These are phyloP conservation scores for Zizania latifolia DNA, from an alignment of 176 grass and related monocot genomes.

Conservation along the genomic window DNA sequence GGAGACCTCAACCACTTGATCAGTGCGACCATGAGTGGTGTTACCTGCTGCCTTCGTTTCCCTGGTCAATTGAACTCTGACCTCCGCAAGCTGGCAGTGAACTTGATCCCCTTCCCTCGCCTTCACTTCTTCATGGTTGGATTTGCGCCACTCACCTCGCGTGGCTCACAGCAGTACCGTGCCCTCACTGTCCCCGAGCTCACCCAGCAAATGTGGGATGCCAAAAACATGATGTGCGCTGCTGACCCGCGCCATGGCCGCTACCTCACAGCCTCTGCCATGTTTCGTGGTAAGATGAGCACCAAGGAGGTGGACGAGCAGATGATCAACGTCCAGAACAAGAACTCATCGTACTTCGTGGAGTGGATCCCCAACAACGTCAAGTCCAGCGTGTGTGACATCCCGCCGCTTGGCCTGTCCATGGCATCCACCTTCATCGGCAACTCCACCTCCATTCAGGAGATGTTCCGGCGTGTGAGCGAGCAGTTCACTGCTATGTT, in stretches of 20 bases:
- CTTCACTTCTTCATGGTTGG: conserved; percentile 95
- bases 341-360: conserved; percentile 84
- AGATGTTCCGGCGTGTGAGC: conserved; percentile 89
- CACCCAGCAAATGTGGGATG: conserved; percentile 94
- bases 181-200: conserved; percentile 86
- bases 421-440: conserved; percentile 90
- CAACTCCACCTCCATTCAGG: conserved; percentile 86
- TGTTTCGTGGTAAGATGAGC: conserved; percentile 93
- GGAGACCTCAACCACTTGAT: conserved; percentile 89
- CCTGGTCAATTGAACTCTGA: conserved; percentile 88
- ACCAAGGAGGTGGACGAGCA: conserved; percentile 83
- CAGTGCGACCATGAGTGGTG: conserved; percentile 82
- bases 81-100: conserved; percentile 83
- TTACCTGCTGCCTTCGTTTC: conserved; percentile 90
- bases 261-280: conserved; percentile 76
- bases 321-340: conserved; percentile 95
- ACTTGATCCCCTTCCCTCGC: conserved; percentile 83
- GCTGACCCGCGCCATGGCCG: conserved; percentile 70
- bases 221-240: conserved; percentile 94
- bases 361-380: conserved; percentile 94
- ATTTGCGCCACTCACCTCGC: conserved; percentile 82
- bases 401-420: conserved; percentile 59
- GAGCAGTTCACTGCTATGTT: conserved; percentile 98
- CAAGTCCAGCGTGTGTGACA: conserved; percentile 82
- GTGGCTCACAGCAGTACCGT: conserved; percentile 83